Conservation (phyloP, 106 monocot genomes). For the Triglochin maritima region DNA sequence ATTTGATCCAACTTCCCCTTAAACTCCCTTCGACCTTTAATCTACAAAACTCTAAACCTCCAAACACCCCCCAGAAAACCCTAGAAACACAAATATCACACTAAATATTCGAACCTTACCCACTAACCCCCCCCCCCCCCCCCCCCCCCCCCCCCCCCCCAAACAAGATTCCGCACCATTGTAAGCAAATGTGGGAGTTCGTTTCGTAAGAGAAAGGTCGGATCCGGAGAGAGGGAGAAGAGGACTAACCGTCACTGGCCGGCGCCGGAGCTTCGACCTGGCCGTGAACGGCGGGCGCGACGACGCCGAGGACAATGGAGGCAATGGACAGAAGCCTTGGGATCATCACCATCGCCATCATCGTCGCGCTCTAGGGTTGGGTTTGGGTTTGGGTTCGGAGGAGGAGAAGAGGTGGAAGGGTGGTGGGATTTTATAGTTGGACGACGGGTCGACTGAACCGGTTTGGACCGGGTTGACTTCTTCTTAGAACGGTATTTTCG, state of each 20-base stretch:
- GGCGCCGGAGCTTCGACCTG: slow-evolving; percentile 6
- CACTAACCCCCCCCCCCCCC: too few relatives aligned
- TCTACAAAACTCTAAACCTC: too few relatives aligned
- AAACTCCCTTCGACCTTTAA: too few relatives aligned
- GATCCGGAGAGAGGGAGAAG: background rate
- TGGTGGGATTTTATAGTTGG: background rate
- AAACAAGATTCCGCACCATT: background rate
- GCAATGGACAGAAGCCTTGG: background rate
- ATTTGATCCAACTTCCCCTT: too few relatives aligned
- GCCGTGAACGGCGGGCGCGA: slow-evolving; percentile 8
- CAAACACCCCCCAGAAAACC: too few relatives aligned
- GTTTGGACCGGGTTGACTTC: background rate
- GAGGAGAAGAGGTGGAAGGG: background rate
- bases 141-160: too few relatives aligned
- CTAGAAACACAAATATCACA: too few relatives aligned
- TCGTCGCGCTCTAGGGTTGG: too few relatives aligned
- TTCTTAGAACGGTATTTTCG: background rate
- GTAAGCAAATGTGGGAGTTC: background rate
- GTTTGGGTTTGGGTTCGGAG: too few relatives aligned
- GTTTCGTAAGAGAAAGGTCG: background rate
- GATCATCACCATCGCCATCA: background rate
- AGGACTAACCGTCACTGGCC: slow-evolving; percentile 13
- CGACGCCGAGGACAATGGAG: slow-evolving; percentile 6
- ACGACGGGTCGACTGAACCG: background rate
- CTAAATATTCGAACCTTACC: too few relatives aligned